phyloP scores from a whole-genome alignment of 2,329 filamentous ascomycete genomes.

The Biscogniauxia sp. region DNA sequence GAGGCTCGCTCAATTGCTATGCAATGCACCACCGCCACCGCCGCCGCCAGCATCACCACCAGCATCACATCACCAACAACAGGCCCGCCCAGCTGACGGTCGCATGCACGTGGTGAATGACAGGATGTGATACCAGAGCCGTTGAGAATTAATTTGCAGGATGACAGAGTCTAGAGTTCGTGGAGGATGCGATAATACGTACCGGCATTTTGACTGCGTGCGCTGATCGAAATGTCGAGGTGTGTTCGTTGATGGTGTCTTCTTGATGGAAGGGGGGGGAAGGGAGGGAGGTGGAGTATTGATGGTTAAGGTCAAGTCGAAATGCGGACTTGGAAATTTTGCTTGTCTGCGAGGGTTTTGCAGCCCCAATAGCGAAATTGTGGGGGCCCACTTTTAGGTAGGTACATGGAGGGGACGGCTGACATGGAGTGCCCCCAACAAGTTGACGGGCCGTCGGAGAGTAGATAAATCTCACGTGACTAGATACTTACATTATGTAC shows the following conservation, averaged over 20 bases:
- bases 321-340: slow-evolving; percentile 25
- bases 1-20: background rate
- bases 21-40: too few species aligned
- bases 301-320: slow-evolving; percentile 20
- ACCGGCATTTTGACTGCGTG: slow-evolving; percentile 42
- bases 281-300: slow-evolving; percentile 21
- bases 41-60: background rate
- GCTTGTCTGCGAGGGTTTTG: slow-evolving; percentile 30
- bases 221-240: slow-evolving; percentile 37
- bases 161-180: too few species aligned
- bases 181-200: slow-evolving; percentile 22
- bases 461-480: background rate
- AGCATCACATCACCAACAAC: too few species aligned
- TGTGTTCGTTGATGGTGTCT: slow-evolving; percentile 26
- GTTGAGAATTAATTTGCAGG: too few species aligned
- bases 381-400: slow-evolving; percentile 12
- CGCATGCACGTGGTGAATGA: background rate
- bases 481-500: too few species aligned
- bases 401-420: too few species aligned
- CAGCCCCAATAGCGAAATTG: slow-evolving; percentile 29
- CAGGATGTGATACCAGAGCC: too few species aligned
- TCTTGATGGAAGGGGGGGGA: slow-evolving; percentile 19
- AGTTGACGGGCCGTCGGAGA: background rate
- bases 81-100: background rate
- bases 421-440: background rate